Conservation (phyloP, 2,329 filamentous ascomycete genomes). For the Xylaria digitata region DNA sequence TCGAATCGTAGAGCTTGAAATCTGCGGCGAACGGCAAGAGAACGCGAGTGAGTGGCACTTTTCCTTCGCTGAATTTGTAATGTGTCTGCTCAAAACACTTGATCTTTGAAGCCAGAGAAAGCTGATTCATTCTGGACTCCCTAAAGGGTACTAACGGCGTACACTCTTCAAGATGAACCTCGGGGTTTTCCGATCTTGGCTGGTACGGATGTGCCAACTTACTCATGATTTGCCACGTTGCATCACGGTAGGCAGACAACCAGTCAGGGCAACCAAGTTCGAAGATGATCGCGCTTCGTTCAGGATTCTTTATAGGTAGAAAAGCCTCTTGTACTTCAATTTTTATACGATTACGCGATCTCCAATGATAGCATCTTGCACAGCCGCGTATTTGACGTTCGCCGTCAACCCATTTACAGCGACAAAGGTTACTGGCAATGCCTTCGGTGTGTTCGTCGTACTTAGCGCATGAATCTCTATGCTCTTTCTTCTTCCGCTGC, state of each 20-base stretch:
- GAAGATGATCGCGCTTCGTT: constrained; percentile 61
- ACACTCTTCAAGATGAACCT: constrained; percentile 41
- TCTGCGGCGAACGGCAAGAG: constrained; percentile 47
- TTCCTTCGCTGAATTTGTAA: constrained; percentile 47
- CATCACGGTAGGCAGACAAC: constrained; percentile 62
- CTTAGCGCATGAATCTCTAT: constrained; percentile 23
- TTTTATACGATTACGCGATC: constrained; percentile 52
- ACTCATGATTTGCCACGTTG: constrained; percentile 61
- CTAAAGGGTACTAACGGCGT: constrained; percentile 35
- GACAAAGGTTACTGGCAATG: constrained; percentile 51
- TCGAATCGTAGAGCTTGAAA: constrained; percentile 48
- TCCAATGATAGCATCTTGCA: constrained; percentile 56
- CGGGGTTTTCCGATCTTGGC: constrained; percentile 25
- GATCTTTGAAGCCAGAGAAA: constrained; percentile 49
- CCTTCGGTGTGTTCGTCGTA: constrained; percentile 51
- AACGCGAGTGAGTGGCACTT: constrained; percentile 43
- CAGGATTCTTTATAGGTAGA: constrained; percentile 54
- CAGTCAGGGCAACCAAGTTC: constrained; percentile 60
- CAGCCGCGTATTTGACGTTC: constrained; percentile 51
- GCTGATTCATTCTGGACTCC: neutral
- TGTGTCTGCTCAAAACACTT: constrained; percentile 51
- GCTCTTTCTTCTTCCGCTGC: constrained; percentile 35
- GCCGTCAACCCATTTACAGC: constrained; percentile 45
- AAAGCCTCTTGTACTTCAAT: constrained; percentile 63
- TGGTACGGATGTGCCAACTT: constrained; percentile 50